Percentiles rank a stretch among this genome's conserved stretches.
Evolutionary conservation across 2,329 filamentous ascomycete genomes (phyloP).

Genomic region (Fusarium marasasianum): DNA sequence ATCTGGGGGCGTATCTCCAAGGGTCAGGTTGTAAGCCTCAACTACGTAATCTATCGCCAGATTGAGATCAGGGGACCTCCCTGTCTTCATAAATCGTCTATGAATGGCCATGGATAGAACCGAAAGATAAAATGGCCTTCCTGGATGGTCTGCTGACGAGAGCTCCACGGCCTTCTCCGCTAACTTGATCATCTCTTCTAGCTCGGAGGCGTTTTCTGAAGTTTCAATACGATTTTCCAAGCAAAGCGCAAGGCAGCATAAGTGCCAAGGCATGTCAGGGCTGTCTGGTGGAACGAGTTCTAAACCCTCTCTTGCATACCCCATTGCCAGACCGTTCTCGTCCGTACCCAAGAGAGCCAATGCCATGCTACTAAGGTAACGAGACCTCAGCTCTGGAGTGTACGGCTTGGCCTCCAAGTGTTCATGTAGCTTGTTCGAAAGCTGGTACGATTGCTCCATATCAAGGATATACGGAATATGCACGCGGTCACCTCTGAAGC

Average conservation of each 20-base stretch:
- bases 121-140: neutral
- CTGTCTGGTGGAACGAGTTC: accelerated
- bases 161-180: neutral
- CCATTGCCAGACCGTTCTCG: neutral
- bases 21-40: neutral
- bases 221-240: accelerated
- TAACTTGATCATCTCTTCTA: neutral
- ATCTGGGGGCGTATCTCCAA: neutral
- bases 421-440: neutral
- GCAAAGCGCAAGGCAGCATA: neutral
- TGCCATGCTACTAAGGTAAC: neutral
- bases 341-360: neutral
- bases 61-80: accelerated
- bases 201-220: accelerated
- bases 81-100: neutral
- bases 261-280: neutral
- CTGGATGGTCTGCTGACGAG: accelerated
- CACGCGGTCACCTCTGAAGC: neutral
- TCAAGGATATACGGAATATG: neutral
- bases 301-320: neutral
- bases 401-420: accelerated
- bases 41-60: neutral
- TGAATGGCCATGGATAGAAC: neutral
- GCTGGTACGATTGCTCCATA: neutral
- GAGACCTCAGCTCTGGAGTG: neutral